Conservation (phyloP, 129 eudicot species). For the Helianthus annuus region HanXRQr2.0-SUNRISE NC_035448.2:85435113-85435612, state of each 20-base stretch:
- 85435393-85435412: conserved; percentile 80
- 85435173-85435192: conserved; percentile 23
- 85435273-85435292: not conserved
- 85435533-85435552: not conserved
- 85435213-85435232: conserved; percentile 92
- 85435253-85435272: conserved; percentile 72
- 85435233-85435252: conserved; percentile 88
- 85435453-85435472: conserved; percentile 71
- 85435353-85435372: conserved; percentile 80
- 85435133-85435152: conserved; percentile 3
- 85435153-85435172: conserved; percentile 28
- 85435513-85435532: too few species aligned
- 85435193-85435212: conserved; percentile 51
- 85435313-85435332: conserved; percentile 15
- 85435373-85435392: conserved; percentile 82
- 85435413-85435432: conserved; percentile 91
- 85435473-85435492: conserved; percentile 85
- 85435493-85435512: too few species aligned
- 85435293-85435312: not conserved
- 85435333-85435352: conserved; percentile 65
- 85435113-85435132: not conserved
- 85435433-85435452: conserved; percentile 86
- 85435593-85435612: conserved; percentile 76
- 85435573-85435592: conserved; percentile 41
- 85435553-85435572: not conserved